Percentiles rank a stretch among this genome's conserved stretches.
phyloP scores from a whole-genome alignment of 768 basidiomycete species.

The Lactarius trivialis region DNA sequence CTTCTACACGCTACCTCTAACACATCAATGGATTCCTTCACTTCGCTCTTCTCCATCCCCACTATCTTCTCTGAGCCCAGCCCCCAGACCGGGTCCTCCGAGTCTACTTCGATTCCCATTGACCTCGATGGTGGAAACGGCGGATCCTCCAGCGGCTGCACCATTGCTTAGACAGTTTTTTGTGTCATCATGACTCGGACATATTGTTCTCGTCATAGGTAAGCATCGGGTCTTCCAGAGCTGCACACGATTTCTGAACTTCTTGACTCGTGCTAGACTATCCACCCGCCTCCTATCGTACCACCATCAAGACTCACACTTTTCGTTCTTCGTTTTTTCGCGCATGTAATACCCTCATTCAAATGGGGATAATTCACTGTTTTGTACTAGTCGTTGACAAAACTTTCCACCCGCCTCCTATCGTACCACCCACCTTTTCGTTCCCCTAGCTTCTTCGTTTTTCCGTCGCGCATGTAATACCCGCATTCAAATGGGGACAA shows the following conservation, averaged over 20 bases:
- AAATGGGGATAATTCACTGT: background rate
- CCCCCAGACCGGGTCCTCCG: background rate
- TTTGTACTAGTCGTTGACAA: background rate
- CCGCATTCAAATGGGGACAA: background rate
- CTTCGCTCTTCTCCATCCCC: background rate
- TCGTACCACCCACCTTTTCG: background rate
- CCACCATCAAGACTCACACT: background rate
- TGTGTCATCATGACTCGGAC: too few relatives aligned
- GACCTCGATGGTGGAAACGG: background rate
- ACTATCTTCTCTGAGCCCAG: background rate
- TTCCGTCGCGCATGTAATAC: too few relatives aligned
- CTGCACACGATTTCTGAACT: background rate
- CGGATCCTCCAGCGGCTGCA: background rate
- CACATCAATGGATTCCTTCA: constrained; percentile 11
- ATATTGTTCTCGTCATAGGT: background rate
- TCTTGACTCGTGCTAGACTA: background rate
- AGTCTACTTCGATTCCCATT: too few relatives aligned
- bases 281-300: background rate
- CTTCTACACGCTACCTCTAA: background rate
- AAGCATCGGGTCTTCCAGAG: background rate
- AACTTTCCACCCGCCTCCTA: background rate
- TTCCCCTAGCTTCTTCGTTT: background rate
- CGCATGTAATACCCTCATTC: too few relatives aligned
- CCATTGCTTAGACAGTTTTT: background rate
- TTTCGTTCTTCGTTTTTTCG: background rate